These are phyloP conservation scores for Potentilla sterilis DNA, from an alignment of 306 rosid species.

Conservation along the genomic window DNA sequence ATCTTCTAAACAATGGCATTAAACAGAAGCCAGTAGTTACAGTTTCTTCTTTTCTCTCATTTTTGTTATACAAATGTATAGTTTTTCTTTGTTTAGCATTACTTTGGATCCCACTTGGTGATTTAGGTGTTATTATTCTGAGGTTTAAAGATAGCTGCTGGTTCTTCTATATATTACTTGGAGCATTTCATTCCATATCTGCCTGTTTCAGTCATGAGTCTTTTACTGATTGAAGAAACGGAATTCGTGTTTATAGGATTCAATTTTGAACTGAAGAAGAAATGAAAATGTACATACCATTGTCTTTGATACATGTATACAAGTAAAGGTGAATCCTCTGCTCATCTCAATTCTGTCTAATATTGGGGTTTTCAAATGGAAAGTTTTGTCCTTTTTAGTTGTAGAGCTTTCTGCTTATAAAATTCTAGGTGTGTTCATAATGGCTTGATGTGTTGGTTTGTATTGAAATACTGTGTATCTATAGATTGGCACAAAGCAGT, in stretches of 20 bases:
- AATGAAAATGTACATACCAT: neutral
- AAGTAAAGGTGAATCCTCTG: neutral
- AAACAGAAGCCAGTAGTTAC: slow-evolving; percentile 21
- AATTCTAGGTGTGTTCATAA: too few relatives aligned
- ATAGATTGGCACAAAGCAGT: too few relatives aligned
- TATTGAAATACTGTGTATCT: too few relatives aligned
- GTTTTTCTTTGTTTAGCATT: neutral
- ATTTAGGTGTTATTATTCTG: neutral
- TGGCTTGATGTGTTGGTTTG: too few relatives aligned
- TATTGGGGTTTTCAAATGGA: too few relatives aligned
- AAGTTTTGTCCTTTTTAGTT: too few relatives aligned
- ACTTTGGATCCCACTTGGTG: neutral
- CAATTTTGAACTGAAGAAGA: neutral
- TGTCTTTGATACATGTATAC: neutral
- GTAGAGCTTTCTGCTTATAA: too few relatives aligned
- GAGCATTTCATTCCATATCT: neutral
- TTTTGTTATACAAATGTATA: neutral
- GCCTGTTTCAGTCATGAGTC: neutral
- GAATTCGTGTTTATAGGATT: neutral
- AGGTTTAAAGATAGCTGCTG: neutral
- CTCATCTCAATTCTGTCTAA: neutral
- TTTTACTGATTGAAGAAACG: neutral
- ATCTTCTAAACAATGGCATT: slow-evolving; percentile 29
- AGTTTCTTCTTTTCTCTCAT: neutral
- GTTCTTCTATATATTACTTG: neutral